A percentile compares a stretch with the other conserved stretches of the same genome.
Conservation (phyloP, 1,284 basidiomycete species). For the Ustilago curta region DNA sequence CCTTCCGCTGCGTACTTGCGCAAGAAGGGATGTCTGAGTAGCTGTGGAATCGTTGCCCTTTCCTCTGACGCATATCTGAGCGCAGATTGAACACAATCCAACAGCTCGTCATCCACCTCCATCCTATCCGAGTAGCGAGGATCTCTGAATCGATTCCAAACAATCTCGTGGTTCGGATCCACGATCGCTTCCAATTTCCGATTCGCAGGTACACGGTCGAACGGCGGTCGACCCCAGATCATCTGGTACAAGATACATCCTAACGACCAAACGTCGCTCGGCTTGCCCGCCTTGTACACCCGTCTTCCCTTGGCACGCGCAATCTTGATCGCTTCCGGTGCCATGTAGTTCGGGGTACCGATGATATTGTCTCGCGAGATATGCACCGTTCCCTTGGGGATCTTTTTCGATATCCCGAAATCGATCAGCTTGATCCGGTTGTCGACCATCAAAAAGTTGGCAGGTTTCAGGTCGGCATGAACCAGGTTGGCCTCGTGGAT, state of each 20-base stretch:
- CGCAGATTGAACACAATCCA: conserved; percentile 81
- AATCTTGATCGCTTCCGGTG: conserved; percentile 68
- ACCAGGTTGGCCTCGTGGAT: conserved; percentile 67
- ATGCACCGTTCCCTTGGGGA: conserved; percentile 71
- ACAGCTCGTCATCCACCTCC: conserved; percentile 77
- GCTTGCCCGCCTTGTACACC: conserved; percentile 70
- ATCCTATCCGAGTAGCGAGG: conserved; percentile 72
- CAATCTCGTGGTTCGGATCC: conserved; percentile 78
- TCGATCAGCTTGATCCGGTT: conserved; percentile 92
- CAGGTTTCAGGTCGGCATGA: conserved; percentile 68
- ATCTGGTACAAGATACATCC: conserved; percentile 97
- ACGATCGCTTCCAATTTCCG: conserved; percentile 91
- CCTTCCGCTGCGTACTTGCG: conserved; percentile 22
- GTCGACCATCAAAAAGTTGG: conserved; percentile 82
- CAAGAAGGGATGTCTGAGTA: conserved; percentile 71
- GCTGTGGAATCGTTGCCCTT: conserved; percentile 81
- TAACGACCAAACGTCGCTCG: conserved; percentile 90
- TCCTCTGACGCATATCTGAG: conserved; percentile 80
- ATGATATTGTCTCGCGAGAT: conserved; percentile 68
- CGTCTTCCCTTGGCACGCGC: conserved; percentile 62
- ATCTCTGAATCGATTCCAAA: conserved; percentile 78
- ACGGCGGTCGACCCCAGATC: conserved; percentile 91
- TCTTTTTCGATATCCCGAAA: conserved; percentile 93
- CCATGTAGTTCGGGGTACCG: conserved; percentile 70
- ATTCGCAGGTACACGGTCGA: conserved; percentile 86